phyloP scores from a whole-genome alignment of 768 basidiomycete genomes.

The Boletus eberwhitei region DNA sequence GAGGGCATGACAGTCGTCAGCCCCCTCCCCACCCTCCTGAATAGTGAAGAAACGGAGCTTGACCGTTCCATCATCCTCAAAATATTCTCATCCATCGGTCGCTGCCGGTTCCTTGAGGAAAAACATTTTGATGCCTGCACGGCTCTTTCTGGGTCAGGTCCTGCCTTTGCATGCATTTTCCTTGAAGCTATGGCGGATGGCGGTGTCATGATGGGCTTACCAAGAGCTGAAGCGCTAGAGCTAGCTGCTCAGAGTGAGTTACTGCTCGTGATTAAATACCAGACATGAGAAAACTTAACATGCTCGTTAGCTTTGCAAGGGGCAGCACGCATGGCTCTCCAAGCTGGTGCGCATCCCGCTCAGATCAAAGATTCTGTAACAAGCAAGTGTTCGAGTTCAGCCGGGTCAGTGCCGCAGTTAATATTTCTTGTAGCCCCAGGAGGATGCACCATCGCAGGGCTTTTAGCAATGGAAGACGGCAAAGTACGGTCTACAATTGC shows the following conservation, averaged over 20 bases:
- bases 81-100: constrained; percentile 96
- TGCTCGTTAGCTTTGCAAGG: constrained; percentile 78
- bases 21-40: constrained; percentile 50
- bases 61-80: constrained; percentile 77
- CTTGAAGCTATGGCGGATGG: constrained; percentile 99
- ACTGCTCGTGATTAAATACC: not conserved
- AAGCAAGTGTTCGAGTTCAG: constrained; percentile 50
- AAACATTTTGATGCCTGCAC: constrained; percentile 99
- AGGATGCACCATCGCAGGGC: constrained; percentile 97
- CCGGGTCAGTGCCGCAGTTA: not conserved
- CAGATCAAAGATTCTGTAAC: constrained; percentile 97
- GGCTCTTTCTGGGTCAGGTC: constrained; percentile 92
- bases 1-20: constrained; percentile 98
- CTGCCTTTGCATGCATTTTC: constrained; percentile 95
- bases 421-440: constrained; percentile 72
- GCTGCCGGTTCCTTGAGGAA: constrained; percentile 94
- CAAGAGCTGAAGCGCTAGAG: constrained; percentile 89
- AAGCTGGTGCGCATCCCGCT: constrained; percentile 87
- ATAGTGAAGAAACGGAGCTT: constrained; percentile 43
- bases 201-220: constrained; percentile 99
- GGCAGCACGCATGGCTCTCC: constrained; percentile 91
- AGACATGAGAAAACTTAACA: not conserved
- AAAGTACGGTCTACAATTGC: constrained; percentile 92
- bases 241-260: constrained; percentile 89
- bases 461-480: constrained; percentile 93